These are phyloP conservation scores for Penicillium sp. DNA, from an alignment of 2,329 filamentous ascomycete species.

Conservation along the genomic window DNA sequence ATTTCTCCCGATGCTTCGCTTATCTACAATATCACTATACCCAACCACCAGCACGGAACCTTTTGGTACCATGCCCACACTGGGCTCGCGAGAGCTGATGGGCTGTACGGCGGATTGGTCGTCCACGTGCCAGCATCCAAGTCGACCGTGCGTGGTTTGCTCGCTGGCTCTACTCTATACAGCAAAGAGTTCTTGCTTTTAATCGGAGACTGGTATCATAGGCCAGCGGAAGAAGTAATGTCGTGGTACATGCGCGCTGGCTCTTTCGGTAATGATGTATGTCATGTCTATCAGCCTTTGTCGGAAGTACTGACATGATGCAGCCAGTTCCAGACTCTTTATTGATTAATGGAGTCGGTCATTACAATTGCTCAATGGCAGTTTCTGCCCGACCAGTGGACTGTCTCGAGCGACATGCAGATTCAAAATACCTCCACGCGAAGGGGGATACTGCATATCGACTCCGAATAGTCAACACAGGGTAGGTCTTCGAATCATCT, in stretches of 20 bases:
- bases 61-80: constrained; percentile 51
- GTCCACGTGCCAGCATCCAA: constrained; percentile 40
- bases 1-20: constrained; percentile 56
- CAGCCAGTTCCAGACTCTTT: constrained; percentile 49
- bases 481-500: constrained; percentile 24
- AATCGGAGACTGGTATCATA: constrained; percentile 51
- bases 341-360: constrained; percentile 46
- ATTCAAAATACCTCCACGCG: constrained; percentile 25
- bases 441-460: constrained; percentile 29
- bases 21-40: constrained; percentile 41
- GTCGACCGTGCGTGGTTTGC: constrained; percentile 17
- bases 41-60: constrained; percentile 40
- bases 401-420: constrained; percentile 32
- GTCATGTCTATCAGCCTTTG: not conserved
- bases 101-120: constrained; percentile 47
- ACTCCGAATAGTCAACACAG: constrained; percentile 44
- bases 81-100: constrained; percentile 43
- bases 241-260: constrained; percentile 43
- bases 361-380: constrained; percentile 46
- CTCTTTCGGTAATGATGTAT: constrained; percentile 44
- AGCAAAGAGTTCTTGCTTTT: constrained; percentile 45
- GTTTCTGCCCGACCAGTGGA: constrained; percentile 45
- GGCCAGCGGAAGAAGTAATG: constrained; percentile 39
- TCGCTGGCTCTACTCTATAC: constrained; percentile 22
- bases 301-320: not conserved